Conservation (phyloP, 768 basidiomycete genomes). For the Hysterangium stoloniferum region DNA sequence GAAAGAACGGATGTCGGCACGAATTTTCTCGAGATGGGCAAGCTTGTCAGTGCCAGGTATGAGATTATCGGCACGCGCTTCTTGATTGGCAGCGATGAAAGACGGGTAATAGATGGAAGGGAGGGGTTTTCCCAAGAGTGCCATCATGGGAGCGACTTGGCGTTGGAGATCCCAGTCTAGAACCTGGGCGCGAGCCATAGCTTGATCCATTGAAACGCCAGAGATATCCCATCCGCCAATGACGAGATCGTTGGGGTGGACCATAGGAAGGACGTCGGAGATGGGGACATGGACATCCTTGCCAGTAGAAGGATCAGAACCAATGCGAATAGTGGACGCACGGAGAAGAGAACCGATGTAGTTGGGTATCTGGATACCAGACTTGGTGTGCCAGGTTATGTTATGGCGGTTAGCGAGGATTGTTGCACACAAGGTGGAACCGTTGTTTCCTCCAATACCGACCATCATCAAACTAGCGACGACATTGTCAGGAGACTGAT, state of each 20-base stretch:
- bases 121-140: conserved; percentile 69
- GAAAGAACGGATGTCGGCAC: conserved; percentile 90
- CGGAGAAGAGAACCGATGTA: conserved; percentile 96
- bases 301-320: conserved; percentile 66
- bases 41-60: conserved; percentile 83
- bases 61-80: conserved; percentile 90
- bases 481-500: conserved; percentile 7
- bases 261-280: conserved; percentile 92
- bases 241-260: conserved; percentile 96
- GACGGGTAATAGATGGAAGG: conserved; percentile 97
- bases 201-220: conserved; percentile 71
- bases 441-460: conserved; percentile 96
- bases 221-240: conserved; percentile 99
- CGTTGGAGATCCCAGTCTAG: conserved; percentile 96
- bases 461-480: conserved; percentile 84
- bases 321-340: conserved; percentile 90
- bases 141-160: conserved; percentile 85
- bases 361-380: conserved; percentile 88
- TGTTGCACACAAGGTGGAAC: conserved; percentile 87
- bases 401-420: conserved; percentile 94
- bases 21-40: conserved; percentile 84
- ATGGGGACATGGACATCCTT: conserved; percentile 92
- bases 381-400: conserved; percentile 92
- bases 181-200: conserved; percentile 90
- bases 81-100: conserved; percentile 97